These are phyloP conservation scores for Metroxylon sagu DNA, from an alignment of 176 grass and related monocot species.

Conservation along the genomic window DNA sequence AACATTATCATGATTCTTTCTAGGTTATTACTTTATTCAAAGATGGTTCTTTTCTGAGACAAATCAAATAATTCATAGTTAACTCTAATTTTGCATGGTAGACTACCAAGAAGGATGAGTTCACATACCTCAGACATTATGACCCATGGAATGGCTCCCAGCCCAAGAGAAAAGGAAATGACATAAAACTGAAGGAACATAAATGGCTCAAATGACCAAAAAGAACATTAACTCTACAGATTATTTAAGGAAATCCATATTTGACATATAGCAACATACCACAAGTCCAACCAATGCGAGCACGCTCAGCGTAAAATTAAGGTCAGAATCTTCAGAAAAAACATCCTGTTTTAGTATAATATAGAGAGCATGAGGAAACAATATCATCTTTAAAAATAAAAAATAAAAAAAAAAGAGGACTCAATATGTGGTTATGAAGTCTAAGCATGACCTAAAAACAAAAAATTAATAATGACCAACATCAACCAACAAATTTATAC, in stretches of 20 bases:
- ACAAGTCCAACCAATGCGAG: conserved; percentile 71
- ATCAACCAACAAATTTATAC: too few species aligned
- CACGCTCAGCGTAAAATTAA: conserved; percentile 60
- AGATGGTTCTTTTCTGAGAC: too few species aligned
- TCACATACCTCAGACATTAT: conserved; percentile 94
- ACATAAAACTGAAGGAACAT: conserved; percentile 65
- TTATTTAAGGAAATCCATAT: not conserved
- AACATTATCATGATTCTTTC: too few species aligned
- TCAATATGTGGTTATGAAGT: too few species aligned
- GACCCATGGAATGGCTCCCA: conserved; percentile 96
- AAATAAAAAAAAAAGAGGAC: too few species aligned
- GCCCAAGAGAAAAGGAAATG: conserved; percentile 68
- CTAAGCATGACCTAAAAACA: too few species aligned
- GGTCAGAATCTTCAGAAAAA: conserved; percentile 44
- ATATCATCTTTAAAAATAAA: too few species aligned
- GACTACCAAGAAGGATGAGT: not conserved
- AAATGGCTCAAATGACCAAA: conserved; percentile 7
- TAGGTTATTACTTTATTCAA: too few species aligned
- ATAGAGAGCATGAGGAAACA: not conserved
- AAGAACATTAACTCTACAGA: not conserved
- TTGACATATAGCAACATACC: conserved; percentile 34
- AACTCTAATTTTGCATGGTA: too few species aligned
- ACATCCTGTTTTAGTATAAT: conserved; percentile 46
- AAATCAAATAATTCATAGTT: too few species aligned
- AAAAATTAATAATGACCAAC: too few species aligned